Evolutionary conservation across 2,329 filamentous ascomycete genomes (phyloP).

Genomic region (Fusarium fracticaudum): DNA sequence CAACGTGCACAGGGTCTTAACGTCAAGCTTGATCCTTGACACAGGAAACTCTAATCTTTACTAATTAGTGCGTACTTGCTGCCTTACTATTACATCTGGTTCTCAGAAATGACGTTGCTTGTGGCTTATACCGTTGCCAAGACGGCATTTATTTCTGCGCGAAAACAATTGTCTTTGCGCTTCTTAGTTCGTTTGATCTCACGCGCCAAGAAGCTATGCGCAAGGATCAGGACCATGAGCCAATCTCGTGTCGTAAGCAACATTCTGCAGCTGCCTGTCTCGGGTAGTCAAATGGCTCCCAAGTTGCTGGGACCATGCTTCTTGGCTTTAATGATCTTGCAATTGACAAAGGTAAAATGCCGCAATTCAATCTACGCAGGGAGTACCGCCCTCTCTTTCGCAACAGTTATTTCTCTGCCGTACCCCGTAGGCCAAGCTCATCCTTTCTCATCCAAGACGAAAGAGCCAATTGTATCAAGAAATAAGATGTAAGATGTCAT

Average conservation of each 20-base stretch:
- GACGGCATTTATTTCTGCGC: background rate
- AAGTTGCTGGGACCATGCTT: background rate
- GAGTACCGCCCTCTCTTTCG: too few relatives aligned
- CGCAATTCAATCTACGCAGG: background rate
- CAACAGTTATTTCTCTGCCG: accelerated
- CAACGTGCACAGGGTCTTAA: accelerated
- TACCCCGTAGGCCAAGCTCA: background rate
- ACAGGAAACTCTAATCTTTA: accelerated
- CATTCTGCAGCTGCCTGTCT: background rate
- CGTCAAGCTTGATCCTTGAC: background rate
- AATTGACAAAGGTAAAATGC: accelerated
- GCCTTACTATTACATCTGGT: accelerated
- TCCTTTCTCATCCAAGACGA: background rate
- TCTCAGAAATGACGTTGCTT: background rate
- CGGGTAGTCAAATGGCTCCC: background rate
- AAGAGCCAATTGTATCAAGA: accelerated
- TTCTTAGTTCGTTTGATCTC: background rate
- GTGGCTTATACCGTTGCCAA: slow-evolving; percentile 3
- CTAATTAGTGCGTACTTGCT: accelerated
- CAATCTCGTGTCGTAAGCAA: background rate
- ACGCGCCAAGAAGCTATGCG: background rate
- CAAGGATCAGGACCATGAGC: background rate
- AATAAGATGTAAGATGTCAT: too few relatives aligned
- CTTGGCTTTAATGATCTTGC: background rate
- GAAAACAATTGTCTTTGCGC: too few relatives aligned